phyloP scores from a whole-genome alignment of 306 rosid species.

The Acmispon strigosus region DNA sequence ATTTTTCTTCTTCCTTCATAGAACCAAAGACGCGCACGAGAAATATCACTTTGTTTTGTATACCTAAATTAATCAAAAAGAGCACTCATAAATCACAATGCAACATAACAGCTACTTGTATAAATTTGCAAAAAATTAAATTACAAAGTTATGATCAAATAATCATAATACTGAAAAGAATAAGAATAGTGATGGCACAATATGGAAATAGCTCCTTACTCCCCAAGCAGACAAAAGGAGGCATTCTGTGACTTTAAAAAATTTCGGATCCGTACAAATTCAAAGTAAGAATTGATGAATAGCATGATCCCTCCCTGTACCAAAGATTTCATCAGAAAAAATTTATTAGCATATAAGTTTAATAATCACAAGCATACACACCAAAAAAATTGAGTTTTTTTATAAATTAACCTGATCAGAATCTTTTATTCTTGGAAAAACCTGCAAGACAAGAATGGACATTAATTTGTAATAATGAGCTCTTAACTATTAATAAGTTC shows the following conservation, averaged over 20 bases:
- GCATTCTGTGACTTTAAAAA: conserved; percentile 80
- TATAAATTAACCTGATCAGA: conserved; percentile 53
- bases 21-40: conserved; percentile 80
- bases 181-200: background rate
- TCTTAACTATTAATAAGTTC: background rate
- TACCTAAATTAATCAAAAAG: conserved; percentile 45
- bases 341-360: background rate
- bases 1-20: conserved; percentile 68
- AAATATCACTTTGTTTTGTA: conserved; percentile 71
- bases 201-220: conserved; percentile 50
- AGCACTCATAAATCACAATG: conserved; percentile 2
- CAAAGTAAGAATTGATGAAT: conserved; percentile 76
- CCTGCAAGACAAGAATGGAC: conserved; percentile 38
- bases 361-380: conserved; percentile 1
- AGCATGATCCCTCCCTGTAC: conserved; percentile 84
- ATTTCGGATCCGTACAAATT: conserved; percentile 70
- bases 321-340: conserved; percentile 16
- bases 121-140: background rate
- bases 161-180: background rate
- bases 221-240: conserved; percentile 86
- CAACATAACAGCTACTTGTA: background rate
- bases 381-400: background rate
- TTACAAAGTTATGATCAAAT: background rate
- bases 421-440: conserved; percentile 80
- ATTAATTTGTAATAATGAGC: background rate